Conservation (phyloP, 352 stramenopile genomes). For the Globisporangium acanthophoron region DNA sequence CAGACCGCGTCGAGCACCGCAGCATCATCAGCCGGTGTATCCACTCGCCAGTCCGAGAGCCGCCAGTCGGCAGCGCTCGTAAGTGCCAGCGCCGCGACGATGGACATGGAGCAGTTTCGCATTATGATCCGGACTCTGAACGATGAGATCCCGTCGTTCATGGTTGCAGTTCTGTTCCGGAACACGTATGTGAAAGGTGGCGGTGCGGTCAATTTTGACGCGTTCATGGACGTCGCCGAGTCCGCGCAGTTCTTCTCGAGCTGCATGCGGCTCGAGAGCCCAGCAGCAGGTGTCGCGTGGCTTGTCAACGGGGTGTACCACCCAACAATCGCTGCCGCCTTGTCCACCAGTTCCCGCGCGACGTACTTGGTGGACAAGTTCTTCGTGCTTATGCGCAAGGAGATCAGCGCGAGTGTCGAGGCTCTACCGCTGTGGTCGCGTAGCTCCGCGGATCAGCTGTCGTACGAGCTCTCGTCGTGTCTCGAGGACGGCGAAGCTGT, state of each 20-base stretch:
- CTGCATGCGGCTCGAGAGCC: constrained; percentile 75
- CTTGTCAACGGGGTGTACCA: constrained; percentile 18
- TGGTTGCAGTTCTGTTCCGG: constrained; percentile 58
- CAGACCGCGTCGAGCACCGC: constrained; percentile 58
- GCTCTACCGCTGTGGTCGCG: constrained; percentile 51
- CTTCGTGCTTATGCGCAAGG: constrained; percentile 42
- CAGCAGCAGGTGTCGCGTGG: constrained; percentile 34
- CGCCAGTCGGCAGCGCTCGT: not conserved
- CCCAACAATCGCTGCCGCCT: constrained; percentile 17
- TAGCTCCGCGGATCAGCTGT: constrained; percentile 40
- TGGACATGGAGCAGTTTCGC: constrained; percentile 91
- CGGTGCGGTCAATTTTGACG: constrained; percentile 83
- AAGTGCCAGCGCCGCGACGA: constrained; percentile 25
- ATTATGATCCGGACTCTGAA: constrained; percentile 85
- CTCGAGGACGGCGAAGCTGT: constrained; percentile 34
- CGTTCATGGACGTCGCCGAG: constrained; percentile 85
- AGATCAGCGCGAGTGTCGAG: constrained; percentile 32
- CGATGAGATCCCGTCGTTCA: constrained; percentile 59
- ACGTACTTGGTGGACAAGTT: constrained; percentile 46
- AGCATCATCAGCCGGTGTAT: not conserved
- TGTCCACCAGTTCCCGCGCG: constrained; percentile 43
- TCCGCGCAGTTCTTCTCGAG: constrained; percentile 83
- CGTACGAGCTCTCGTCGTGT: constrained; percentile 47
- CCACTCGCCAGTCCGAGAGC: not conserved
- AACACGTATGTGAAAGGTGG: constrained; percentile 58